Conservation (phyloP, 768 basidiomycete species). For the Mycena vulgaris region DNA sequence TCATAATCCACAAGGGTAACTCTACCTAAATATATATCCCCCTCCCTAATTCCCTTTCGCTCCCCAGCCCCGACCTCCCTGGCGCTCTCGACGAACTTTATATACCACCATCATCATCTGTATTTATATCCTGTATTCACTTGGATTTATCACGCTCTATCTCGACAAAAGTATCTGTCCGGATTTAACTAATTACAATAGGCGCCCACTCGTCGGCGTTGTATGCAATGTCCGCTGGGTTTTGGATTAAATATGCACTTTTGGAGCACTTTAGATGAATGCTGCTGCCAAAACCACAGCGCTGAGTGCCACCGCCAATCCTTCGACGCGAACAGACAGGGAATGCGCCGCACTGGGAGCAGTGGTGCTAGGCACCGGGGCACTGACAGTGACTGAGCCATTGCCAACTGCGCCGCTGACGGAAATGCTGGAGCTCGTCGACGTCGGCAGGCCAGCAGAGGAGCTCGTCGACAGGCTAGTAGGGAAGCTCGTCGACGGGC, state of each 20-base stretch:
- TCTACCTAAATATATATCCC: too few species aligned
- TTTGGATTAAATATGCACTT: neutral
- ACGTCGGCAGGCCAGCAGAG: too few species aligned
- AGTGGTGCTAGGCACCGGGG: neutral
- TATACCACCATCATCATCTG: conserved; percentile 35
- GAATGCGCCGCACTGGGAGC: neutral
- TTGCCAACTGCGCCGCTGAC: neutral
- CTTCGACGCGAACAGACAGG: neutral
- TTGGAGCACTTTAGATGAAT: conserved; percentile 13
- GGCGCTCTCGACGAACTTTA: conserved; percentile 74
- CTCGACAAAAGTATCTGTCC: too few species aligned
- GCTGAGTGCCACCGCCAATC: conserved; percentile 15
- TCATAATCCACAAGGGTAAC: conserved; percentile 91
- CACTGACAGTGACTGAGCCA: neutral
- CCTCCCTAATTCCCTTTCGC: neutral
- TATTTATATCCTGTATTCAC: conserved; percentile 18
- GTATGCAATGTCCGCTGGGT: neutral
- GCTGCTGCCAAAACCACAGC: conserved; percentile 28
- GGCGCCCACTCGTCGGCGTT: too few species aligned
- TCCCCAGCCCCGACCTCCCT: conserved; percentile 88
- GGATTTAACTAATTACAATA: neutral
- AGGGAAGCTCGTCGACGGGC: too few species aligned
- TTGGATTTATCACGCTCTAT: neutral
- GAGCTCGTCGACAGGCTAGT: too few species aligned
- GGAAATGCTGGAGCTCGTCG: neutral